Base-by-base conservation (phyloP, 768 basidiomycete species). In the Auriculariales sp. region DNA sequence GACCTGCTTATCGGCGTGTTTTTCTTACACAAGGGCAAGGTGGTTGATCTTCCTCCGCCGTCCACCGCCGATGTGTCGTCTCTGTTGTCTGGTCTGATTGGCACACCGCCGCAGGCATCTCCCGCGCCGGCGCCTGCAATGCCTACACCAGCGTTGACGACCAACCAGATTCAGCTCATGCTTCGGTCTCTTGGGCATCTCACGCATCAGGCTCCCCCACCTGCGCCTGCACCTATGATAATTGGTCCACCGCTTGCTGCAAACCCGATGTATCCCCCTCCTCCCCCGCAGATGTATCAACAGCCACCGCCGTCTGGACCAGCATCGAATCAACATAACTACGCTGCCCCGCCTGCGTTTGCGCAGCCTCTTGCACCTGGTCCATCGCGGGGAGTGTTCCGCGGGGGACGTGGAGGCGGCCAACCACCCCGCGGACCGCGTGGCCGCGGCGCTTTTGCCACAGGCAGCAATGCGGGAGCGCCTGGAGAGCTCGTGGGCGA, bases 1-100 rank as follows among this genome's bases (percentile, higher is more conserved):
- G 77, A 87, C 59, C 79, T 79, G 53, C 71, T 94, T 32, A 67
- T 94, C 36, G 85, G 84, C 22, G 78, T 93, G 12, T 90, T 87
- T 77, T 74, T 94, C n/a, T 69, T 92, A 15, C 77, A 74, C 57
- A 90, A 83, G 62, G 89, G 85, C 24, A 88, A 79, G 63, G 73
- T 89, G 3, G 71, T 68, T n/a, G 65, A 58, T 4, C 44, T 50
- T n/a, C 52, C 59, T 3, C 36, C 53, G 2, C 46, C 71, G 15
- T 70, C 69, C 22, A 66, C 71, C 12, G 27, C 47, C 9, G 22
- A 34, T 29, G 22, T 39, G 19, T 34, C 17, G 15, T 28, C 35
- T 14, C n/a, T n/a, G 12, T 30, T 39, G n/a, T 46, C n/a, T n/a
- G n/a, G n/a, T n/a, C n/a, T n/a, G n/a, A n/a, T 15, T 9, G 17